Percentiles rank a stretch among this genome's conserved stretches.
phyloP scores from a whole-genome alignment of 2,329 filamentous ascomycete genomes.

The Trichoderma breve region DNA sequence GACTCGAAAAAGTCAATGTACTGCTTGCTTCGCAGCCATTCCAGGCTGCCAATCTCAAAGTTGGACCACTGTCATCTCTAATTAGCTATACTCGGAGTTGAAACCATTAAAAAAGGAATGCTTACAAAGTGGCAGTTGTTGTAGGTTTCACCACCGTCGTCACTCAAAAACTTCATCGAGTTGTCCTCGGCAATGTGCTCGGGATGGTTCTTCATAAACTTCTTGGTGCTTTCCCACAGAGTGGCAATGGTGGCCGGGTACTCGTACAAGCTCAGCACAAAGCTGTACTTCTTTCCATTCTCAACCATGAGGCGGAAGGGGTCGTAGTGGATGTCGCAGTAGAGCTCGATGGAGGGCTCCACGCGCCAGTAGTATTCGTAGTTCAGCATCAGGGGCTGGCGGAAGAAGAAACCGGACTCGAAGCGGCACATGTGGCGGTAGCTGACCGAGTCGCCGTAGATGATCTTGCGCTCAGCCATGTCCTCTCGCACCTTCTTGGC shows the following conservation, averaged over 20 bases:
- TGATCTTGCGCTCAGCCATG: constrained; percentile 92
- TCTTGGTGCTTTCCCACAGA: constrained; percentile 91
- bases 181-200: constrained; percentile 84
- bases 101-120: neutral
- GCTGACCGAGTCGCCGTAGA: constrained; percentile 94
- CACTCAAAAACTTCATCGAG: constrained; percentile 85
- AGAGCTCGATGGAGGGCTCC: constrained; percentile 94
- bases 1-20: constrained; percentile 90
- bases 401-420: constrained; percentile 99
- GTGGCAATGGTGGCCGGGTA: constrained; percentile 96
- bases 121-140: constrained; percentile 96
- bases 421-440: constrained; percentile 99
- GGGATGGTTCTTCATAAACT: constrained; percentile 86
- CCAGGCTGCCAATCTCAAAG: constrained; percentile 91
- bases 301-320: constrained; percentile 97
- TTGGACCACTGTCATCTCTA: constrained; percentile 77
- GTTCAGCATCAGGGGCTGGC: constrained; percentile 85
- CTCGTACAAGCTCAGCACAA: constrained; percentile 92
- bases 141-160: constrained; percentile 87
- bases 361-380: constrained; percentile 99
- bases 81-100: constrained; percentile 5
- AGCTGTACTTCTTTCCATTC: constrained; percentile 97
- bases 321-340: constrained; percentile 93
- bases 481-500: constrained; percentile 87
- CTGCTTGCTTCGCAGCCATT: constrained; percentile 86